Conservation (phyloP, 1,139 yeast species). For the Hemisphaericaspora lyxosophila region DNA sequence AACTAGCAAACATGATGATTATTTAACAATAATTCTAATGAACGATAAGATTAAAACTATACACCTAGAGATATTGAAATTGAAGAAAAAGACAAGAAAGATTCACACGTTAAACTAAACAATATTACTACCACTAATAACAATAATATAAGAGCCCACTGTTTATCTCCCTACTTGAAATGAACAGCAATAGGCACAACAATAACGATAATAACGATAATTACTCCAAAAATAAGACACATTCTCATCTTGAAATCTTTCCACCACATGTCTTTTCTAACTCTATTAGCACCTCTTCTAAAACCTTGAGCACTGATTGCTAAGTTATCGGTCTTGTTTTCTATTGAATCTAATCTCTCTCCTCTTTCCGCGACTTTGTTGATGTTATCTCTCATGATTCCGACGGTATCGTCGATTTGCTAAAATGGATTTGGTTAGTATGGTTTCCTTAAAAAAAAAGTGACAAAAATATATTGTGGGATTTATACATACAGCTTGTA, state of each 20-base stretch:
- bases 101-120: background rate
- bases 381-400: slow-evolving; percentile 96
- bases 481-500: slow-evolving; percentile 66
- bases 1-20: no score
- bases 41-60: no score
- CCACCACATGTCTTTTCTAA: slow-evolving; percentile 99
- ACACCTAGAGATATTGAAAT: no score
- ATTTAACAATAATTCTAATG: no score
- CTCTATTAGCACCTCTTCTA: slow-evolving; percentile 95
- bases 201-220: slow-evolving; percentile 81
- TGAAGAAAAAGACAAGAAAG: background rate
- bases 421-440: slow-evolving; percentile 25
- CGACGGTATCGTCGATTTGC: slow-evolving; percentile 97
- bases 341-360: slow-evolving; percentile 88
- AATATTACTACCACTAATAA: no score
- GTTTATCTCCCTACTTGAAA: slow-evolving; percentile 49
- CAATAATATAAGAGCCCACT: no score
- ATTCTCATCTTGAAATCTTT: slow-evolving; percentile 96
- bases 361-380: slow-evolving; percentile 95
- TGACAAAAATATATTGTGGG: no score
- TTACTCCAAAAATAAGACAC: slow-evolving; percentile 79
- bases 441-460: background rate
- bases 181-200: slow-evolving; percentile 94
- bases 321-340: slow-evolving; percentile 90
- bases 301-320: slow-evolving; percentile 95